Evolutionary conservation across 441 rosid species (phyloP).

Genomic region (Dalechampia spathulata): DNA sequence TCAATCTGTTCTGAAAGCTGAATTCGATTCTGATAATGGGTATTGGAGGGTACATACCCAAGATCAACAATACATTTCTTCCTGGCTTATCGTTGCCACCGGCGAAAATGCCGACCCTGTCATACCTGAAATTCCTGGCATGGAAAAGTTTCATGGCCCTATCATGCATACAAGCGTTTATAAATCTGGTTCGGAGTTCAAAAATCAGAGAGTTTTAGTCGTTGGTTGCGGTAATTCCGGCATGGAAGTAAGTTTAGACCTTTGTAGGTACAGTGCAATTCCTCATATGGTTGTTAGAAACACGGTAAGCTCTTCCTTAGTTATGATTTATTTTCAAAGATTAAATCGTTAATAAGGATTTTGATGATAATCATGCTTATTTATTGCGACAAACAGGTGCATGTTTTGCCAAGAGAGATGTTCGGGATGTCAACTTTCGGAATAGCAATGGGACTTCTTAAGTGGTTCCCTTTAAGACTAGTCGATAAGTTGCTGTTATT

Average conservation of each 20-base stretch:
- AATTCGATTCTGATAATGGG: conserved; percentile 35
- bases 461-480: conserved; percentile 63
- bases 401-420: conserved; percentile 85
- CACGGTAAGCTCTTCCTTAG: conserved; percentile 38
- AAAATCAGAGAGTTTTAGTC: conserved; percentile 57
- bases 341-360: not conserved
- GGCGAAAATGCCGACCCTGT: conserved; percentile 92
- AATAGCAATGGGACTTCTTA: conserved; percentile 69
- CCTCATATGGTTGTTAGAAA: conserved; percentile 86
- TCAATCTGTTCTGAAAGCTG: conserved; percentile 45
- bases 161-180: conserved; percentile 63
- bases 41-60: conserved; percentile 63
- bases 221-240: conserved; percentile 96
- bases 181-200: conserved; percentile 62
- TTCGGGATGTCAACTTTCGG: conserved; percentile 82
- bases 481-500: conserved; percentile 61
- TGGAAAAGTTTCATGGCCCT: conserved; percentile 49
- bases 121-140: conserved; percentile 54
- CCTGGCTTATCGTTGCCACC: conserved; percentile 80
- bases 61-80: conserved; percentile 45
- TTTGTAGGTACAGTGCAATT: conserved; percentile 64
- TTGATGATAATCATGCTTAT: too few relatives aligned
- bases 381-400: conserved; percentile 41
- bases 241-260: conserved; percentile 94
- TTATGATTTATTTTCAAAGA: too few relatives aligned